Evolutionary conservation across 2,329 filamentous ascomycete species (phyloP).

Genomic region (Calonectria pseudoreteaudii): DNA sequence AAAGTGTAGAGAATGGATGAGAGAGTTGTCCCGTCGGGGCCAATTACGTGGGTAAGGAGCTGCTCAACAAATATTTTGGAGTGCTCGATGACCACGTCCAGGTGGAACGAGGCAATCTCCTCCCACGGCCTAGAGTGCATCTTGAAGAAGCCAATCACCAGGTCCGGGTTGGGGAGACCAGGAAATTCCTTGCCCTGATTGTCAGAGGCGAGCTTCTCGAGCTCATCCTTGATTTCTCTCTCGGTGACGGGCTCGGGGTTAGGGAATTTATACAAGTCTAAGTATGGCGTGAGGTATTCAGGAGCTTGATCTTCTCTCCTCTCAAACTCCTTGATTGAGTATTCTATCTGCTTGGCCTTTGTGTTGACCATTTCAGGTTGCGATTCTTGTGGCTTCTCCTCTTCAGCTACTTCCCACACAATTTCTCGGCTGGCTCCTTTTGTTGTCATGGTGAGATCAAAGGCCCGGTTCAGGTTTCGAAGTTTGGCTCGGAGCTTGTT

Average conservation of each 20-base stretch:
- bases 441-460: constrained; percentile 42
- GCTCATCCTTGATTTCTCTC: constrained; percentile 35
- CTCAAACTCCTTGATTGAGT: constrained; percentile 9
- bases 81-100: constrained; percentile 45
- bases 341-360: not conserved
- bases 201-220: constrained; percentile 47
- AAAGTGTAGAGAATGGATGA: constrained; percentile 37
- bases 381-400: not conserved
- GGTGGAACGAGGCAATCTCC: constrained; percentile 50
- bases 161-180: constrained; percentile 49
- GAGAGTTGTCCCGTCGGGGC: constrained; percentile 22
- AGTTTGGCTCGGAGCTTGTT: constrained; percentile 47
- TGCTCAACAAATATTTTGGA: constrained; percentile 53
- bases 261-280: constrained; percentile 46
- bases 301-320: constrained; percentile 26
- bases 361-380: constrained; percentile 1
- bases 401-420: not conserved
- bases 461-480: constrained; percentile 44
- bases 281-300: constrained; percentile 44
- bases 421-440: constrained; percentile 41
- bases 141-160: constrained; percentile 55
- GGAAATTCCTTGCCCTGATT: constrained; percentile 57
- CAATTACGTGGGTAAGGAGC: constrained; percentile 48
- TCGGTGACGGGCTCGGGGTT: constrained; percentile 39
- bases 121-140: constrained; percentile 54